Percentiles rank a stretch among this genome's conserved stretches.
phyloP scores from a whole-genome alignment of 1,284 basidiomycete genomes.

The Laetiporus sulphureus region DNA sequence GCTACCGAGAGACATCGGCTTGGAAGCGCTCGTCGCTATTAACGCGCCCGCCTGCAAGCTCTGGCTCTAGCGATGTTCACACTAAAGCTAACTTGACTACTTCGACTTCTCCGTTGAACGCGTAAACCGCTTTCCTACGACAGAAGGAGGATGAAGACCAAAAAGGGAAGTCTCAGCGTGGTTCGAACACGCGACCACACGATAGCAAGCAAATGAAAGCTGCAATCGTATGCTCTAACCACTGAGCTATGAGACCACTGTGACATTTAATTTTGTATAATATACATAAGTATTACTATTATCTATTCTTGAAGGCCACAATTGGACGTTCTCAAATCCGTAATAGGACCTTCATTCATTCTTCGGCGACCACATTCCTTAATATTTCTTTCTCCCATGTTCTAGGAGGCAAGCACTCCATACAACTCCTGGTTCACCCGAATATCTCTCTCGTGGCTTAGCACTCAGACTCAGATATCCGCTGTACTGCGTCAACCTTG shows the following conservation, averaged over 20 bases:
- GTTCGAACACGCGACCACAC: constrained; percentile 1
- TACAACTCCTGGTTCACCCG: neutral
- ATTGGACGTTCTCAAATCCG: neutral
- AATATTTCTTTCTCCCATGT: neutral
- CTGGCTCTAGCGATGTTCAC: too few species aligned
- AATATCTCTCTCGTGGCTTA: too few species aligned
- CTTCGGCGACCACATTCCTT: neutral
- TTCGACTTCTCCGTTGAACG: too few species aligned
- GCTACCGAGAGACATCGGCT: too few species aligned
- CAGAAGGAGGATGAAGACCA: too few species aligned
- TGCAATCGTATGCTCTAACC: constrained; percentile 4
- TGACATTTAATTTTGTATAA: neutral
- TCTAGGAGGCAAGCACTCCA: neutral
- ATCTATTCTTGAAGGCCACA: too few species aligned
- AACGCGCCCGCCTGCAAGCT: too few species aligned
- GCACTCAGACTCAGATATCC: too few species aligned
- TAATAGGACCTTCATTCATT: neutral
- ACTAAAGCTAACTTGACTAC: too few species aligned
- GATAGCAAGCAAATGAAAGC: neutral
- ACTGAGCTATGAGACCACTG: constrained; percentile 1
- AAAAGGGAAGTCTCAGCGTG: constrained; percentile 1
- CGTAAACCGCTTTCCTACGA: too few species aligned
- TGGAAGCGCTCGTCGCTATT: too few species aligned
- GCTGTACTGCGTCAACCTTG: too few species aligned
- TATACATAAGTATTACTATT: neutral